phyloP scores from a whole-genome alignment of 768 basidiomycete genomes.

The Lyophyllum decastes region DNA sequence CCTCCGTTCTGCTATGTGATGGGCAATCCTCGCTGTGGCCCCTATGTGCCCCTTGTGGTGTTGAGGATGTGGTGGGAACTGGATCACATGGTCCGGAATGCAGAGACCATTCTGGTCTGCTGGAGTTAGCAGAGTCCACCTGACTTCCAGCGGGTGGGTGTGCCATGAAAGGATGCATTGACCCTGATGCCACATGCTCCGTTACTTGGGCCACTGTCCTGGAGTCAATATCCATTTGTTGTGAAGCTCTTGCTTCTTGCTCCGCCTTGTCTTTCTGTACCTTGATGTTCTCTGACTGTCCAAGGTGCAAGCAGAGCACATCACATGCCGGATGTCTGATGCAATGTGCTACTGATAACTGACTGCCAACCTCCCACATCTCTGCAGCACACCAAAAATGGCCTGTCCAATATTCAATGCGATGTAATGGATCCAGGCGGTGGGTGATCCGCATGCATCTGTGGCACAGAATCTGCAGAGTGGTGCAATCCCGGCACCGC shows the following conservation, averaged over 20 bases:
- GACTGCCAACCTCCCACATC: not conserved
- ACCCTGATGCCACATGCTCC: not conserved
- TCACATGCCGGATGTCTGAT: not conserved
- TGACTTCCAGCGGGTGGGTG: too few species aligned
- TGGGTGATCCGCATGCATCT: not conserved
- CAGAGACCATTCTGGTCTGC: too few species aligned
- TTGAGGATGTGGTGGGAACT: too few species aligned
- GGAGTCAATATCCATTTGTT: not conserved
- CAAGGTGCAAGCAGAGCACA: not conserved
- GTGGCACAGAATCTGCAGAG: not conserved
- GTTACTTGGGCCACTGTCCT: not conserved
- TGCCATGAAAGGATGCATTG: too few species aligned
- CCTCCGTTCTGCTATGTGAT: too few species aligned
- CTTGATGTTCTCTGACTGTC: not conserved
- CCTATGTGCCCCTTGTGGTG: too few species aligned
- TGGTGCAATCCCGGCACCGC: not conserved
- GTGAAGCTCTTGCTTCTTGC: not conserved
- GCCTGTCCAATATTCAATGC: not conserved
- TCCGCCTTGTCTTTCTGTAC: not conserved
- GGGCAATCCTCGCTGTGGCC: too few species aligned
- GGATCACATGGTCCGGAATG: too few species aligned
- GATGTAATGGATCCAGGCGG: not conserved
- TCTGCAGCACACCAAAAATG: not conserved
- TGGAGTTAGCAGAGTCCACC: too few species aligned
- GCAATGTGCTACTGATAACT: not conserved